A percentile compares a stretch with the other conserved stretches of the same genome.
Conservation (phyloP, 2,329 filamentous ascomycete species). For the Xylariales sp. region DNA sequence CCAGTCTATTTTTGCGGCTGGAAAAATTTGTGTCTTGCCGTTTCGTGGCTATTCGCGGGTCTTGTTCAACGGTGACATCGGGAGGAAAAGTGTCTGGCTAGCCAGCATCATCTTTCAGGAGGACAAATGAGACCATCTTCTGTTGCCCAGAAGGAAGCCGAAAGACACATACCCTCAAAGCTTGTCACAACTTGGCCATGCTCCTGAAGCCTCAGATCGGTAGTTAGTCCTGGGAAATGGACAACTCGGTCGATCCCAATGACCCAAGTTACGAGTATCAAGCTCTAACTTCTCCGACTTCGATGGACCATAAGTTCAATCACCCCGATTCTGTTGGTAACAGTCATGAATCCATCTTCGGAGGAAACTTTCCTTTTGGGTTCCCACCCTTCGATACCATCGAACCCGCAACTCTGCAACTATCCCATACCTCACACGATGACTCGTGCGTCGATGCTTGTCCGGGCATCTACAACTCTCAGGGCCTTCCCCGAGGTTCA, state of each 20-base stretch:
- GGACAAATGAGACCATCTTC: neutral
- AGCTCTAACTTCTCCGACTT: neutral
- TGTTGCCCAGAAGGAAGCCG: too few relatives aligned
- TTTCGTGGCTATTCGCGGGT: neutral
- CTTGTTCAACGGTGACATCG: neutral
- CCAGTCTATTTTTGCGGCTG: neutral
- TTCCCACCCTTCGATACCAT: constrained; percentile 2
- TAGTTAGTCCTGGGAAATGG: neutral
- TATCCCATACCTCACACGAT: constrained; percentile 6
- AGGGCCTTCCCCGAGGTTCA: constrained; percentile 3
- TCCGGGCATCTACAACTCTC: constrained; percentile 4
- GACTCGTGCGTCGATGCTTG: constrained; percentile 7
- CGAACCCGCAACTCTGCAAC: constrained; percentile 1
- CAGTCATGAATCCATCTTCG: constrained; percentile 1
- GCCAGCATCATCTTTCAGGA: neutral
- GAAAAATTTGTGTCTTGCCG: constrained; percentile 1
- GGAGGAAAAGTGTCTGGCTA: neutral
- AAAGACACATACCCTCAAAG: too few relatives aligned
- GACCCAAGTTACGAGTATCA: neutral
- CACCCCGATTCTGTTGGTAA: neutral
- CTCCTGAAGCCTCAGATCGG: neutral
- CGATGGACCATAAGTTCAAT: constrained; percentile 2
- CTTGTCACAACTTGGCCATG: constrained; percentile 2
- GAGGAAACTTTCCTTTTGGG: neutral
- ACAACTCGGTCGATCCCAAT: neutral